Evolutionary conservation across 2,329 filamentous ascomycete species (phyloP).

Genomic region (Talaromyces sp.): DNA sequence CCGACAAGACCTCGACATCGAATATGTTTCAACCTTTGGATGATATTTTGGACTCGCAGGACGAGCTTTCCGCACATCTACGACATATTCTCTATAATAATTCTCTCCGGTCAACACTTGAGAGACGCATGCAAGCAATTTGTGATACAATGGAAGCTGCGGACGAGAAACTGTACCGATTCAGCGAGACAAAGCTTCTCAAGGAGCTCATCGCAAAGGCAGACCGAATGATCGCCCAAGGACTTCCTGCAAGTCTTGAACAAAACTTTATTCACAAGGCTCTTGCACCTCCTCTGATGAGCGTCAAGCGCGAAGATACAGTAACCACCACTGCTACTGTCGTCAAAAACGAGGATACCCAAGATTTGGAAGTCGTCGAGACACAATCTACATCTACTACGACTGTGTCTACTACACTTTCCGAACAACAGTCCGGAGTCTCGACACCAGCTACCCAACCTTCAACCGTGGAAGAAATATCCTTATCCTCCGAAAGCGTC

Average conservation of each 20-base stretch:
- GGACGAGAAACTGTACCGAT: conserved; percentile 79
- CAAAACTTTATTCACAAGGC: conserved; percentile 74
- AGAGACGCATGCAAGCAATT: conserved; percentile 64
- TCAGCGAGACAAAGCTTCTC: conserved; percentile 70
- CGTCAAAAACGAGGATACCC: conserved; percentile 29
- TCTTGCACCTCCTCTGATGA: conserved; percentile 72
- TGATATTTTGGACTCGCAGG: conserved; percentile 48
- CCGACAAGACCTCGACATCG: conserved; percentile 40
- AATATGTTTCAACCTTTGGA: conserved; percentile 48
- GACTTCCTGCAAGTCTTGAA: conserved; percentile 77
- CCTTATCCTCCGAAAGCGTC: conserved; percentile 36
- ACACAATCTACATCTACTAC: conserved; percentile 34
- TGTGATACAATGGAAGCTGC: conserved; percentile 82
- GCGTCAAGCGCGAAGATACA: conserved; percentile 59
- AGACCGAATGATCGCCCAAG: conserved; percentile 59
- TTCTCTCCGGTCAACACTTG: conserved; percentile 49
- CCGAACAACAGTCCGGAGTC: conserved; percentile 32
- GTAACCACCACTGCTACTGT: conserved; percentile 21
- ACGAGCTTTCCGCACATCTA: conserved; percentile 41
- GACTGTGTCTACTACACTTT: conserved; percentile 25
- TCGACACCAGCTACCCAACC: conserved; percentile 39
- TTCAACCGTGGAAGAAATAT: conserved; percentile 26
- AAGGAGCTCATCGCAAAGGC: conserved; percentile 68
- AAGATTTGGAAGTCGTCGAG: conserved; percentile 28
- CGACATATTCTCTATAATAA: conserved; percentile 40